Conservation (phyloP, 2,329 filamentous ascomycete species). For the Phoma sp. region DNA sequence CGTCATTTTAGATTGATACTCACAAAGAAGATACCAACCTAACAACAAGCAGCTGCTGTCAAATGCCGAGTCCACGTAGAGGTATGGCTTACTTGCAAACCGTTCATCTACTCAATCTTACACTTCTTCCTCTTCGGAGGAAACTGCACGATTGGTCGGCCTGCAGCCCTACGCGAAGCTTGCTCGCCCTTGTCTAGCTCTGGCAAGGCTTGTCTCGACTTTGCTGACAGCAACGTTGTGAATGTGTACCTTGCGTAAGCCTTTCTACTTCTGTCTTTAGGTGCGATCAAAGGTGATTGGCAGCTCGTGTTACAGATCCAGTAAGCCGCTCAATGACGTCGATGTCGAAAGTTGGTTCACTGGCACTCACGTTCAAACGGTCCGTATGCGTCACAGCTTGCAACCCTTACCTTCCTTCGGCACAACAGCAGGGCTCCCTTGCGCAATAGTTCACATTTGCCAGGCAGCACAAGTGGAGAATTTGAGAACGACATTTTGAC, state of each 20-base stretch:
- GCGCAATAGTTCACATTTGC: not conserved
- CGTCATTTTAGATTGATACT: not conserved
- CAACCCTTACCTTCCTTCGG: slow-evolving; percentile 5
- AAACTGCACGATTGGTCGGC: not conserved
- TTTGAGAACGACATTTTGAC: not conserved
- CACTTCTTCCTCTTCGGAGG: not conserved
- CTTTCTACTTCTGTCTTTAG: not conserved
- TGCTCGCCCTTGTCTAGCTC: slow-evolving; percentile 7
- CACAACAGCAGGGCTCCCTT: slow-evolving; percentile 1
- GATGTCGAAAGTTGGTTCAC: not conserved
- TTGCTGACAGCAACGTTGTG: not conserved
- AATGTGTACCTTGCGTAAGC: not conserved
- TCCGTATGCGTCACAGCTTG: not conserved
- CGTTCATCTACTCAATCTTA: not conserved
- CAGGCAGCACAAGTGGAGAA: not conserved
- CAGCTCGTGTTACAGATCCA: not conserved
- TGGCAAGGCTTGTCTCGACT: slow-evolving; percentile 9
- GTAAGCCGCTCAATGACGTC: not conserved
- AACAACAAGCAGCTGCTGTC: not conserved
- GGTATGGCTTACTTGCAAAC: not conserved
- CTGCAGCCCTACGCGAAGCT: slow-evolving; percentile 7
- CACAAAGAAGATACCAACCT: not conserved
- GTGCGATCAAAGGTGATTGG: not conserved
- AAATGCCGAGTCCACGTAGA: no score
- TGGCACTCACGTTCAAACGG: not conserved